Percentiles rank a stretch among this genome's conserved stretches.
These are phyloP conservation scores for Huntiella bhutanensis DNA, from an alignment of 2,329 filamentous ascomycete species.

Conservation along the genomic window DNA sequence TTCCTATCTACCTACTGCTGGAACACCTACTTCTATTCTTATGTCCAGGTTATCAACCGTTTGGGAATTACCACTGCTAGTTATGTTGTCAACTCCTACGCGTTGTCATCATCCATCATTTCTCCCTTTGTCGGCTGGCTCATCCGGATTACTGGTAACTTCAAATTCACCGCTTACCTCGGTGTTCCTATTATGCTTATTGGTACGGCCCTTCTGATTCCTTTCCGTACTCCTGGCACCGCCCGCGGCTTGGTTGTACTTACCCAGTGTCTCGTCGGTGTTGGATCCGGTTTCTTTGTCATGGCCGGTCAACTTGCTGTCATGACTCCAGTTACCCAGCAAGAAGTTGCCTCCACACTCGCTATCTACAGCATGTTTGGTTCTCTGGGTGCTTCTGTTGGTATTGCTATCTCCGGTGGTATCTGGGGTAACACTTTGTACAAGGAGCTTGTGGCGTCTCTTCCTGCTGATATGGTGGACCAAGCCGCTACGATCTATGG, in stretches of 20 bases:
- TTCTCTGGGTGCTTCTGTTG: constrained; percentile 38
- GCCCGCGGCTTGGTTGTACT: constrained; percentile 30
- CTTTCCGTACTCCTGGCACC: constrained; percentile 22
- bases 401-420: constrained; percentile 37
- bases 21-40: constrained; percentile 33
- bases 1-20: constrained; percentile 24
- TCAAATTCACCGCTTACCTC: constrained; percentile 24
- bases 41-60: constrained; percentile 27
- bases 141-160: constrained; percentile 27
- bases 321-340: constrained; percentile 35
- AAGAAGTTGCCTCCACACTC: constrained; percentile 36
- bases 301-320: constrained; percentile 33
- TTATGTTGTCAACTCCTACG: constrained; percentile 27
- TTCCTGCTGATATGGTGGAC: constrained; percentile 25
- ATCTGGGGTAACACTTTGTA: constrained; percentile 41
- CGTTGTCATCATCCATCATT: constrained; percentile 27
- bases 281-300: constrained; percentile 23
- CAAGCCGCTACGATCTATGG: constrained; percentile 23
- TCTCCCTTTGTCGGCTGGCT: constrained; percentile 25
- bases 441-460: constrained; percentile 21
- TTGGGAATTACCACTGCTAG: constrained; percentile 21
- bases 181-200: constrained; percentile 24
- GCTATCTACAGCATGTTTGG: constrained; percentile 40
- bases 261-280: constrained; percentile 37
- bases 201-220: constrained; percentile 25